These are phyloP conservation scores for Metarhizium anisopliae DNA, from an alignment of 2,329 filamentous ascomycete species.

Conservation along the genomic window DNA sequence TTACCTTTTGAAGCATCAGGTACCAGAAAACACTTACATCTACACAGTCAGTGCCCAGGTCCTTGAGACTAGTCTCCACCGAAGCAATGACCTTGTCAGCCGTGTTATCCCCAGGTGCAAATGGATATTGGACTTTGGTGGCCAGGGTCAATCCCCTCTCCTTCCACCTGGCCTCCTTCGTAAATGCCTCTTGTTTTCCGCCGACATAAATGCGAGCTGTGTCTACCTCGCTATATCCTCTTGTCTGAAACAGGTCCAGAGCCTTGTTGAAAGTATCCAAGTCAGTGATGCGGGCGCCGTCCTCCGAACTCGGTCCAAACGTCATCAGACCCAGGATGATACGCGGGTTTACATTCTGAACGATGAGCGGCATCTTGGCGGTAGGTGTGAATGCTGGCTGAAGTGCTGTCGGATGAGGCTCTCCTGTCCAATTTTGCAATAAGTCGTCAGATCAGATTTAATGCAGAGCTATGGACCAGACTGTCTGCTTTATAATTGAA, in stretches of 20 bases:
- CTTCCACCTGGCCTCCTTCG: conserved; percentile 66
- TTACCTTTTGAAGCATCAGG: background rate
- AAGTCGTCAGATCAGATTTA: too few species aligned
- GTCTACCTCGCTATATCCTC: conserved; percentile 78
- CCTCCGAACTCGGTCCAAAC: conserved; percentile 55
- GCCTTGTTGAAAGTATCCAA: conserved; percentile 57
- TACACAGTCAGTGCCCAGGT: conserved; percentile 63
- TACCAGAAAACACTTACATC: conserved; percentile 40
- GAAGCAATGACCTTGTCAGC: conserved; percentile 54
- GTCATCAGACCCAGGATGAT: conserved; percentile 84
- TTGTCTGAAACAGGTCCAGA: conserved; percentile 67
- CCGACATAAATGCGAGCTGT: conserved; percentile 69
- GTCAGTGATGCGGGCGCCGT: conserved; percentile 64
- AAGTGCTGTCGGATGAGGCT: background rate
- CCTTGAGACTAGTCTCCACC: conserved; percentile 59
- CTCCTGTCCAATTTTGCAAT: too few species aligned
- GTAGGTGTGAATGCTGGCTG: background rate
- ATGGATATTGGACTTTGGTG: conserved; percentile 65
- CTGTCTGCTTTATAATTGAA: too few species aligned
- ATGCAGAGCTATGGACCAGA: too few species aligned
- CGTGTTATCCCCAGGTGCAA: conserved; percentile 19
- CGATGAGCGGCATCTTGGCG: conserved; percentile 37
- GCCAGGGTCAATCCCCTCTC: conserved; percentile 68
- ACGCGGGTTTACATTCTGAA: conserved; percentile 44
- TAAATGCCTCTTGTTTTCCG: conserved; percentile 70